Evolutionary conservation across 331 rosid species (phyloP).

Genomic region (Acacia pycnantha): DNA sequence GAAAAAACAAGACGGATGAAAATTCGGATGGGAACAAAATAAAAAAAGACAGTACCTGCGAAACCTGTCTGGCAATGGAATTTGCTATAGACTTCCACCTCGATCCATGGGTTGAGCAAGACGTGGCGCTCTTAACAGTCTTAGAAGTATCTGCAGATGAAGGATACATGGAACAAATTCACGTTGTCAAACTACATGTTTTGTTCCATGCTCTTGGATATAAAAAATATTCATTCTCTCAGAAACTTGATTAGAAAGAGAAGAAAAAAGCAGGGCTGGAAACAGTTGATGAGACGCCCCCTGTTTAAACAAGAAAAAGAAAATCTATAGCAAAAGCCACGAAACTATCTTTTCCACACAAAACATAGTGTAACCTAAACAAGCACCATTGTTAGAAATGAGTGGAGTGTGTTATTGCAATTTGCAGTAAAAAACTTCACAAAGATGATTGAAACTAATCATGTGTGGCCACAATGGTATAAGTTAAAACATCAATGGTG

Average conservation of each 20-base stretch:
- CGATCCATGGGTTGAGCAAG: slow-evolving; percentile 52
- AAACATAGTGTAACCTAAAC: neutral
- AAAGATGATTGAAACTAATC: neutral
- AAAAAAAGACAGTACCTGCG: slow-evolving; percentile 61
- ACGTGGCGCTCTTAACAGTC: slow-evolving; percentile 37
- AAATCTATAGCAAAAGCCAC: neutral
- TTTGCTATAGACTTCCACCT: slow-evolving; percentile 70
- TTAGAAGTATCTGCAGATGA: slow-evolving; percentile 55
- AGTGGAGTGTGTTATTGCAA: neutral
- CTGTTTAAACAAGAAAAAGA: neutral
- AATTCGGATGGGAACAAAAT: neutral
- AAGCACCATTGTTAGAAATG: neutral
- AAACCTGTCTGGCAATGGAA: slow-evolving; percentile 84
- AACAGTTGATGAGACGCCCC: slow-evolving; percentile 17
- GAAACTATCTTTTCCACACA: neutral
- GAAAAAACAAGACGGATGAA: neutral
- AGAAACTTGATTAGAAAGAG: neutral
- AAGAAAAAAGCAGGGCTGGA: slow-evolving; percentile 6
- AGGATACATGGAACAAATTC: slow-evolving; percentile 11
- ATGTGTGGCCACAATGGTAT: neutral
- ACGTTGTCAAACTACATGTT: slow-evolving; percentile 30
- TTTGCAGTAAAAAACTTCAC: neutral
- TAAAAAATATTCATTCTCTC: neutral
- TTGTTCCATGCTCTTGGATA: slow-evolving; percentile 18
- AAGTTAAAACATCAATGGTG: neutral